phyloP scores from a whole-genome alignment of 2,329 filamentous ascomycete species.

The Aspergillus transmontanensis region DNA sequence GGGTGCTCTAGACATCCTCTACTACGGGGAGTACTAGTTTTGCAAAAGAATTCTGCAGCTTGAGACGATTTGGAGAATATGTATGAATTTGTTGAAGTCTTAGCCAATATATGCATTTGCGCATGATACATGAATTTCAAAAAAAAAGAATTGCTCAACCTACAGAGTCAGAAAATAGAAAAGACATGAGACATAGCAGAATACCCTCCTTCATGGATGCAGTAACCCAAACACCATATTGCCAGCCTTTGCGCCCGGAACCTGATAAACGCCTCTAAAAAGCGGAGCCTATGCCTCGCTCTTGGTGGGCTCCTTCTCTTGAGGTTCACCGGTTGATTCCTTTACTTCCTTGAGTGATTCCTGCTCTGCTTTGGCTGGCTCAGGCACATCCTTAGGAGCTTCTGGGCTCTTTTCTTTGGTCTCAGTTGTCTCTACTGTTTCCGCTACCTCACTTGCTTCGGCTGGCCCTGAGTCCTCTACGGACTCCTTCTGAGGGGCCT shows the following conservation, averaged over 20 bases:
- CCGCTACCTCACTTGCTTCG: slow-evolving; percentile 16
- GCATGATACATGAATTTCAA: neutral
- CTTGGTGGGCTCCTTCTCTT: slow-evolving; percentile 37
- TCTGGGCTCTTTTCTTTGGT: slow-evolving; percentile 20
- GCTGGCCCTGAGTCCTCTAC: slow-evolving; percentile 15
- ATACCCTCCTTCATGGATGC: slow-evolving; percentile 18
- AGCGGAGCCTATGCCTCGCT: slow-evolving; percentile 30
- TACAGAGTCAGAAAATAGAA: slow-evolving; percentile 1
- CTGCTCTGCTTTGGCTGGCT: slow-evolving; percentile 11
- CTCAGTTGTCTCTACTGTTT: slow-evolving; percentile 14
- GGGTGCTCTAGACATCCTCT: neutral
- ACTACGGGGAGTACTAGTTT: neutral
- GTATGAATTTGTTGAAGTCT: neutral
- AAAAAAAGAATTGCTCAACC: neutral
- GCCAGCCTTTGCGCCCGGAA: slow-evolving; percentile 40
- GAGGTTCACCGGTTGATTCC: slow-evolving; percentile 23
- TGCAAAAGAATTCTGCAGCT: too few species aligned
- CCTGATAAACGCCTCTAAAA: slow-evolving; percentile 27
- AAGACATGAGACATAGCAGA: slow-evolving; percentile 17
- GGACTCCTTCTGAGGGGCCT: slow-evolving; percentile 26
- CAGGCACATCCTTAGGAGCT: slow-evolving; percentile 19
- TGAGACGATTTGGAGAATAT: neutral
- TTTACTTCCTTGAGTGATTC: slow-evolving; percentile 22
- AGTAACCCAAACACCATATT: slow-evolving; percentile 39
- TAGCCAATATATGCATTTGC: slow-evolving; percentile 1